phyloP scores from a whole-genome alignment of 148 eudicot species.

The Rhododendron ovatum region DNA sequence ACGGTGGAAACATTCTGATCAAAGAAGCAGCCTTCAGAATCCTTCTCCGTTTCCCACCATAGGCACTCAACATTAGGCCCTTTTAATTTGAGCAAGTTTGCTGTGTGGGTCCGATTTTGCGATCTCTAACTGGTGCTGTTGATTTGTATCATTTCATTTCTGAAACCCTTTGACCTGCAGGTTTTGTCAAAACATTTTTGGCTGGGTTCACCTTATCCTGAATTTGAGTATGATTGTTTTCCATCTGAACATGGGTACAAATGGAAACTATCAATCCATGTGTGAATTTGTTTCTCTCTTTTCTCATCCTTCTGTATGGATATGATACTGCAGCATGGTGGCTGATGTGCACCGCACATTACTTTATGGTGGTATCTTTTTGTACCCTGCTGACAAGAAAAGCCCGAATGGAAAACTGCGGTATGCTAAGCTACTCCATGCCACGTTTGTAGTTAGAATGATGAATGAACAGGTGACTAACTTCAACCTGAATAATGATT shows the following conservation, averaged over 20 bases:
- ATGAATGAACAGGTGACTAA: background rate
- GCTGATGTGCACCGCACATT: slow-evolving; percentile 98
- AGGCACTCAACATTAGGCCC: background rate
- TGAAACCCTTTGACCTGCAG: background rate
- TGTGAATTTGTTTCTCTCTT: background rate
- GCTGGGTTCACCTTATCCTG: background rate
- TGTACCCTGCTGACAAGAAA: slow-evolving; percentile 98
- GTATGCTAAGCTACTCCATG: slow-evolving; percentile 28
- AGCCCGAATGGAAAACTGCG: slow-evolving; percentile 87
- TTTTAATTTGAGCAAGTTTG: background rate
- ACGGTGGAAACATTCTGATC: background rate
- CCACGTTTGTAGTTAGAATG: background rate
- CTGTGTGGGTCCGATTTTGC: background rate
- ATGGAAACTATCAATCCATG: background rate
- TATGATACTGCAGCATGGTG: slow-evolving; percentile 65
- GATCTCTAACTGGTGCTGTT: background rate
- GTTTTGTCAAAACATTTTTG: background rate
- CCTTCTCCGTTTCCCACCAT: background rate
- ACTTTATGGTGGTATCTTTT: slow-evolving; percentile 90
- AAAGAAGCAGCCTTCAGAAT: background rate
- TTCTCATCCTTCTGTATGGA: background rate
- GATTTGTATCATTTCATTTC: background rate
- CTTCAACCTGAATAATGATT: background rate
- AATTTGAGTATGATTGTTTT: background rate
- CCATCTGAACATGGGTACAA: background rate